Base-by-base conservation (phyloP, 805 yeast species). In the Cyberlindnera amylophila region DNA sequence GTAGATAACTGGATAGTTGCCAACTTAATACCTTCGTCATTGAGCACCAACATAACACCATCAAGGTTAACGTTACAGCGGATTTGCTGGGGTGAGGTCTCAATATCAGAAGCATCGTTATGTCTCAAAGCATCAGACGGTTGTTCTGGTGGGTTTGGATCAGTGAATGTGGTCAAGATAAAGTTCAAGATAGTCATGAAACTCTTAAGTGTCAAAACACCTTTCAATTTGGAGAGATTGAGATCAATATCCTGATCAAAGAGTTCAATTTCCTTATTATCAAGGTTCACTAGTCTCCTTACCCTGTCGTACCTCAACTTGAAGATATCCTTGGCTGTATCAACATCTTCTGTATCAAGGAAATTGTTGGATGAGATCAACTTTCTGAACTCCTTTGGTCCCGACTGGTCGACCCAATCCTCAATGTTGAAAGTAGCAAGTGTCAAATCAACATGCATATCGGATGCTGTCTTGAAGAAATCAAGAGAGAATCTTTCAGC, bases 81-180 rank as follows among this genome's bases (percentile, higher is more conserved):
- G 28, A 89, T 82, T 53, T 80, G 84, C 52, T 83, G 86, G 0
- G 95, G 93, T 0, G 89, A 74, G 13, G 72, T 70, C 11, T 72
- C 79, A 18, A 64, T 67, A 46, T 75, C 76, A 29, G 72, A 65
- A n/a, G 71, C 77, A 48, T 75, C 75, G 53, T 82, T 82, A 53
- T 84, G 90, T 42, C 82, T 77, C 45, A 84, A 67, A 24, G 70
- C 79, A 64, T 82, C 90, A 0, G 89, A 82, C 1, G 87, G 86
- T 1, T 79, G 66, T 33, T 77, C 79, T 6, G 76, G 77, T 1
- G 84, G 81, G 47, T 78, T 74, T 0, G 96, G 96, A 61, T 82
- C 82, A 0, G 96, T 84, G 59, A 93, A 93, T 0, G 98, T 93
- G 34, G 88, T 85, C 55, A 90, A 67, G 2, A 85, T 70, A 59